Conservation (phyloP, 2,329 filamentous ascomycete genomes). For the Colletotrichum sp. region DNA sequence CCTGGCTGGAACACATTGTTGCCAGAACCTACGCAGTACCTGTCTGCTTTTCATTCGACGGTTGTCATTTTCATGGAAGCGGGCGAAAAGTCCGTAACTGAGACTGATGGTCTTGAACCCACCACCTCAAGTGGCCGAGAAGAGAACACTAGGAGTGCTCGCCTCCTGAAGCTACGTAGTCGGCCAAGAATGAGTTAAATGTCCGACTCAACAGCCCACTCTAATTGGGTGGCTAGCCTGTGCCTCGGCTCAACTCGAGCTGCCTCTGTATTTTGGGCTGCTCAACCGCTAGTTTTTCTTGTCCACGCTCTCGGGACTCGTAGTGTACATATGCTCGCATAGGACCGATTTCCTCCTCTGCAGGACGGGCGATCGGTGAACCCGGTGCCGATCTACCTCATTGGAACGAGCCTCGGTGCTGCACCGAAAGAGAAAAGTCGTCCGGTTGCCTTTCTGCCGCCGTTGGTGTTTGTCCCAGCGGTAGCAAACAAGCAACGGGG, state of each 20-base stretch:
- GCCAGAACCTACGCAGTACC: not conserved
- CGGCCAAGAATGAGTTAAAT: not conserved
- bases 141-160: not conserved
- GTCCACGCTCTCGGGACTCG: not conserved
- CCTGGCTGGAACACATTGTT: not conserved
- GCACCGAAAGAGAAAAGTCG: not conserved
- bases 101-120: not conserved
- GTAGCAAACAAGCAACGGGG: not conserved
- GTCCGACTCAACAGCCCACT: not conserved
- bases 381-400: constrained; percentile 9
- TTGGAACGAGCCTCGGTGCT: not conserved
- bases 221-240: not conserved
- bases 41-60: not conserved
- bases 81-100: not conserved
- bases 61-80: not conserved
- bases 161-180: not conserved
- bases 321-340: not conserved
- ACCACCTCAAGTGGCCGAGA: not conserved
- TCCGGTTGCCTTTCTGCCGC: not conserved
- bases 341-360: not conserved
- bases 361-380: constrained; percentile 7
- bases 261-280: not conserved
- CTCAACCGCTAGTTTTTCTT: not conserved
- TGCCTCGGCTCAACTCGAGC: constrained; percentile 5
- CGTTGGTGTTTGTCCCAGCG: not conserved